Percentiles rank a stretch among this genome's conserved stretches.
These are phyloP conservation scores for Russula foetens DNA, from an alignment of 768 basidiomycete genomes.

Conservation along the genomic window DNA sequence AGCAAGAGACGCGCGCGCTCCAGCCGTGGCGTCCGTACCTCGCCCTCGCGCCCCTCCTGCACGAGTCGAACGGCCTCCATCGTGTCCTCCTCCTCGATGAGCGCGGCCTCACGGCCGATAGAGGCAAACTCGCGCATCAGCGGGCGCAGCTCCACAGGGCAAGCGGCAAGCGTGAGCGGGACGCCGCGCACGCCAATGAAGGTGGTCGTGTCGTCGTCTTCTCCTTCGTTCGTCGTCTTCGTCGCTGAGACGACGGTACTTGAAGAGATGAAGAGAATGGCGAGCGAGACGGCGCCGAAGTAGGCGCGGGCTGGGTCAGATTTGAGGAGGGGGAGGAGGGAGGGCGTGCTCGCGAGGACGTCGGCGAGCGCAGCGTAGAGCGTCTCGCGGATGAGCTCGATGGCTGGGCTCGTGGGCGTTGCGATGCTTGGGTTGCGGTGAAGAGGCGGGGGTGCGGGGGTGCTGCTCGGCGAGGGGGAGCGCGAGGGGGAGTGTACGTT, in stretches of 20 bases:
- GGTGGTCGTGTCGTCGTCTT: neutral
- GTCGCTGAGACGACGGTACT: conserved; percentile 32
- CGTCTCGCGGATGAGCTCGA: conserved; percentile 79
- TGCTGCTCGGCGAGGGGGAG: conserved; percentile 17
- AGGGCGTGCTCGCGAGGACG: conserved; percentile 46
- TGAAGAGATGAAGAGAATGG: conserved; percentile 61
- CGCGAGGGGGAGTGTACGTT: conserved; percentile 19
- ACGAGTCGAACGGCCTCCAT: conserved; percentile 36
- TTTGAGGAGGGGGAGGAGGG: conserved; percentile 48
- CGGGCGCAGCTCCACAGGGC: conserved; percentile 55
- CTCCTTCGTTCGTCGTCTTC: neutral
- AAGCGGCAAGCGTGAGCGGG: conserved; percentile 49
- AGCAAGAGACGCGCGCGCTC: conserved; percentile 53
- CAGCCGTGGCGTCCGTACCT: conserved; percentile 38
- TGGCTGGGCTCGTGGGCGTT: conserved; percentile 42
- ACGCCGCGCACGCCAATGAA: conserved; percentile 42
- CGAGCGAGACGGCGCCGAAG: conserved; percentile 66
- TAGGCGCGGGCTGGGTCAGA: conserved; percentile 66
- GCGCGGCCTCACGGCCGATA: conserved; percentile 44
- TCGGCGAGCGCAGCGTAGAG: conserved; percentile 77
- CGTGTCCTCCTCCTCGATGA: conserved; percentile 49
- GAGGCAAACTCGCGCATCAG: conserved; percentile 57
- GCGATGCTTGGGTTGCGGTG: conserved; percentile 25
- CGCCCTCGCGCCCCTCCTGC: conserved; percentile 31
- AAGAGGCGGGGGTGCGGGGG: neutral